phyloP scores from a whole-genome alignment of 441 rosid genomes.

The Erodium chrysanthum region DNA sequence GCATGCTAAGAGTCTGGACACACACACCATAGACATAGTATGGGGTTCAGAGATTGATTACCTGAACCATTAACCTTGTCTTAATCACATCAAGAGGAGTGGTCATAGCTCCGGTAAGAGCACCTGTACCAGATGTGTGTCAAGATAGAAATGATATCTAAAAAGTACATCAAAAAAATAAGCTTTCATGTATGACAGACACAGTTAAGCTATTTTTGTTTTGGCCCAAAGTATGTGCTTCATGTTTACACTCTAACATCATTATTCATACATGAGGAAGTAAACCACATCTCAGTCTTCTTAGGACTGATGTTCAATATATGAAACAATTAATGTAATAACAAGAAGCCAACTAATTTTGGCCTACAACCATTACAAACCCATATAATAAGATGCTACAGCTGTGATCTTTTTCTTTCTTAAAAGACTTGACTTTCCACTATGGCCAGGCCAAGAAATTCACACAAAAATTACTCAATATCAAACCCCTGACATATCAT shows the following conservation, averaged over 20 bases:
- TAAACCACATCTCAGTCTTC: neutral
- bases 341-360: neutral
- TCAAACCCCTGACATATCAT: no score
- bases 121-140: conserved; percentile 36
- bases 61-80: conserved; percentile 95
- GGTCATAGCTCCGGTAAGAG: conserved; percentile 87
- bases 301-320: neutral
- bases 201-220: neutral
- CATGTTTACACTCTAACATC: neutral
- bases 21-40: neutral
- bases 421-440: neutral
- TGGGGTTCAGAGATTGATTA: conserved; percentile 11
- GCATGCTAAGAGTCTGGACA: neutral
- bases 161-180: neutral
- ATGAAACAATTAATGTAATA: neutral
- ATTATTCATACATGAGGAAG: neutral
- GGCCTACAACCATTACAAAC: neutral
- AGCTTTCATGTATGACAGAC: neutral
- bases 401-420: neutral
- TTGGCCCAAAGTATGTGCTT: neutral
- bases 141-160: neutral
- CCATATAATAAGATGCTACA: neutral
- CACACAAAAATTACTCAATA: no score
- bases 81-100: conserved; percentile 96
- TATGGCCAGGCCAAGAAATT: no score